These are phyloP conservation scores for Arctostaphylos glauca DNA, from an alignment of 148 eudicot genomes.

Conservation along the genomic window DNA sequence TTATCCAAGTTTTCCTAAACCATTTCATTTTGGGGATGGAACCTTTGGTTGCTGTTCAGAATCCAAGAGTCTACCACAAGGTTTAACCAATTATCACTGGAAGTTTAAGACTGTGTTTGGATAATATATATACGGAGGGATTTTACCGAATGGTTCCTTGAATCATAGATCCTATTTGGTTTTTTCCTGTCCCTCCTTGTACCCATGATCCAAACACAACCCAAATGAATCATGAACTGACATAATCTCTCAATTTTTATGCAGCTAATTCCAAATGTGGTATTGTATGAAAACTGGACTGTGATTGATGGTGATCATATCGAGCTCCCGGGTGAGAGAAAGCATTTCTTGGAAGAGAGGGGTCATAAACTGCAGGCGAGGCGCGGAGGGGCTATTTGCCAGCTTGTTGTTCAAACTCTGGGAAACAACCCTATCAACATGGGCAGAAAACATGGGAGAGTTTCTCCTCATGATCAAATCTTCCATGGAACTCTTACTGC, in stretches of 20 bases:
- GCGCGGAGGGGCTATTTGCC: constrained; percentile 59
- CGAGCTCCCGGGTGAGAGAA: constrained; percentile 50
- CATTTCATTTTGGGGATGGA: constrained; percentile 69
- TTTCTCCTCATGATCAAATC: constrained; percentile 12
- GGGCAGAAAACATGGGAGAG: constrained; percentile 20
- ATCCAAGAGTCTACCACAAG: constrained; percentile 88
- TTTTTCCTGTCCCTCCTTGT: not conserved
- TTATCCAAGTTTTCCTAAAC: constrained; percentile 72
- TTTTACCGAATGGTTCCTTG: too few relatives aligned
- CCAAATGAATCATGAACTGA: not conserved
- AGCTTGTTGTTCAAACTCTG: constrained; percentile 70
- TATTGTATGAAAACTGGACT: constrained; percentile 79
- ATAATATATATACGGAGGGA: not conserved
- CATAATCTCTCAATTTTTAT: constrained; percentile 7
- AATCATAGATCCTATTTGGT: too few relatives aligned
- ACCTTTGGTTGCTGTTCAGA: constrained; percentile 73
- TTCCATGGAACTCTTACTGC: constrained; percentile 66
- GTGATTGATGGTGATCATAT: constrained; percentile 81
- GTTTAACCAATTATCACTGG: constrained; percentile 19
- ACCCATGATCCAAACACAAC: not conserved
- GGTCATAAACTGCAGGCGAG: constrained; percentile 60
- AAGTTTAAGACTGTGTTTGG: not conserved
- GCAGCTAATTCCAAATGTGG: constrained; percentile 78
- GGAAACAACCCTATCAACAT: constrained; percentile 26
- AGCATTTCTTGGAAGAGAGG: constrained; percentile 58